Percentiles rank a stretch among this genome's conserved stretches.
phyloP scores from a whole-genome alignment of 495 filamentous ascomycete species.

The Pyrenula aspistea region DNA sequence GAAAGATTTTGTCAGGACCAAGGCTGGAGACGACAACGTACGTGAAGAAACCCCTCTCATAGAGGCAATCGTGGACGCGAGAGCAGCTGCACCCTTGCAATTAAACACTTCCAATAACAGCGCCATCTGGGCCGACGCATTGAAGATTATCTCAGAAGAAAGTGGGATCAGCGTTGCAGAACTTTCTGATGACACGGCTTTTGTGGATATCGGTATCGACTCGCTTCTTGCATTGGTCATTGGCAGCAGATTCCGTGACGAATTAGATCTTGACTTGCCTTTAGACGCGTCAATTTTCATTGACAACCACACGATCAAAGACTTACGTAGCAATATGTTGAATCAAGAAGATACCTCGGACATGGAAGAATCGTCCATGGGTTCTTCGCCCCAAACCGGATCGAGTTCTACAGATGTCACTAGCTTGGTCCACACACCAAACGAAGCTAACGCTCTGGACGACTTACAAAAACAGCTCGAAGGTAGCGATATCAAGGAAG shows the following conservation, averaged over 20 bases:
- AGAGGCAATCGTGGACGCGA: neutral
- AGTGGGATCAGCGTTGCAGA: constrained; percentile 51
- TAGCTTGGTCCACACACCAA: constrained; percentile 5
- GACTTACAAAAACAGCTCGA: neutral
- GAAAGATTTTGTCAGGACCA: neutral
- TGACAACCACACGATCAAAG: constrained; percentile 45
- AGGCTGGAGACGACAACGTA: constrained; percentile 13
- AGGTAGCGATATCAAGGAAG: constrained; percentile 10
- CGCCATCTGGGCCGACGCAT: constrained; percentile 23
- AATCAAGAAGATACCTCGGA: constrained; percentile 1
- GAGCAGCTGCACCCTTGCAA: constrained; percentile 14
- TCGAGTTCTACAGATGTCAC: constrained; percentile 8
- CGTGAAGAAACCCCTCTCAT: constrained; percentile 10
- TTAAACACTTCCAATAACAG: constrained; percentile 16
- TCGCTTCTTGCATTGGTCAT: constrained; percentile 39
- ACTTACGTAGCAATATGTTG: constrained; percentile 18
- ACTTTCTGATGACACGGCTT: constrained; percentile 37
- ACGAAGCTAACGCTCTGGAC: neutral
- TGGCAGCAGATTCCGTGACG: constrained; percentile 27
- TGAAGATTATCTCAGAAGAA: constrained; percentile 55
- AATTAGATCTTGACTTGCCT: constrained; percentile 36
- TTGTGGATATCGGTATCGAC: constrained; percentile 41
- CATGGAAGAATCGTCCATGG: constrained; percentile 4
- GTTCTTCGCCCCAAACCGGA: constrained; percentile 1
- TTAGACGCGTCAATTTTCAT: constrained; percentile 41